Evolutionary conservation across 768 basidiomycete genomes (phyloP), one percentile per base, ranked within the genome.

Genomic region (Mycena vulgaris): DNA sequence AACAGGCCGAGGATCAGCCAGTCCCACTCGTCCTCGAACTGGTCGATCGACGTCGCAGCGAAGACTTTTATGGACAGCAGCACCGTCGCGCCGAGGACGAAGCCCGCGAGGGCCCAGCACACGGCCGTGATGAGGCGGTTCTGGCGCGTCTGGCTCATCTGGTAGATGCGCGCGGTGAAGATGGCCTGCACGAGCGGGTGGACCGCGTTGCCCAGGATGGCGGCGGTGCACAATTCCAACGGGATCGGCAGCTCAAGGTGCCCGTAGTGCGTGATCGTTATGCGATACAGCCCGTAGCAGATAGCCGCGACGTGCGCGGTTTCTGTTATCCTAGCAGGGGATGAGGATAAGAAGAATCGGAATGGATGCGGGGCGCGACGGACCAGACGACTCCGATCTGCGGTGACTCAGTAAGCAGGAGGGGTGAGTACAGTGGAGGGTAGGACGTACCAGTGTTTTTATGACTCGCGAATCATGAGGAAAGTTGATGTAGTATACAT

Each of bases 181-280:
- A 73, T 69, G 28, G 60, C 59, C 68, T 71, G 71, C 28, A 73
- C 72, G 40, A 73, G n/a, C 2, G 72, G 72, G 45, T 73, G 72
- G 17, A 70, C 57, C 27, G 30, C 49, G 31, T 66, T 67, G 31
- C 72, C 72, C 16, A 73, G 68, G n/a, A 73, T 63, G 27, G 62
- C 72, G 19, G 68, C 64, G 25, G 28, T 63, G 39, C 53, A 58
- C 56, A 73, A 1, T 31, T 70, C 68, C 9, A 63, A 42, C 16
- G 72, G 72, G 33, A 73, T 45, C 11, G 72, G 68, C 28, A 70
- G 19, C n/a, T 69, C 72, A 6, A 69, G 61, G 14, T 55, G 59
- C 7, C 72, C 72, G 37, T 73, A 73, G 31, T 57, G 37, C 35
- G 68, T 63, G n/a, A 73, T 33, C 0, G 72, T 73, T 3, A 69